phyloP scores from a whole-genome alignment of 78 protist genomes.

The Chrysochromulina tobinii region DNA sequence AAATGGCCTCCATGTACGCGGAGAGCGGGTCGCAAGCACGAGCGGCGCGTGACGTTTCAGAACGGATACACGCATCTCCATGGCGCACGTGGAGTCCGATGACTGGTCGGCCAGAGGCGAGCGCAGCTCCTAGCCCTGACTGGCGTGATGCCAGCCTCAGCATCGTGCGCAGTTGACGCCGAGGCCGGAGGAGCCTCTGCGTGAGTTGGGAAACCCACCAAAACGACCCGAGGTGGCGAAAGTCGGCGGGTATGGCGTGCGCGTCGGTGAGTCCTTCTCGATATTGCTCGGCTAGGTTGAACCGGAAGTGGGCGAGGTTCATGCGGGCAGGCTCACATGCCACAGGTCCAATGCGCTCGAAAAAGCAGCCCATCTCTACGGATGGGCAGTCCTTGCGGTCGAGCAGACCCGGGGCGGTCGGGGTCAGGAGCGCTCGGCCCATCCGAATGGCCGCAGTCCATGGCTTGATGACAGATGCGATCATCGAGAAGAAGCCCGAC shows the following conservation, averaged over 20 bases:
- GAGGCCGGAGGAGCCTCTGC: not conserved
- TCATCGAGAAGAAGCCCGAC: not conserved
- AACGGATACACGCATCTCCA: not conserved
- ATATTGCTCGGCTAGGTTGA: not conserved
- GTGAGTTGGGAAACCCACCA: not conserved
- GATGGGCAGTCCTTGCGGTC: not conserved
- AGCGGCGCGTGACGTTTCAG: not conserved
- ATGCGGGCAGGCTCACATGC: not conserved
- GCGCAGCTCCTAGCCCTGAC: not conserved
- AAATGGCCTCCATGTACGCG: not conserved
- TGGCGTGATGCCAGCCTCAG: not conserved
- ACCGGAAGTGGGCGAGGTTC: not conserved
- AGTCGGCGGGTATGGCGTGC: not conserved
- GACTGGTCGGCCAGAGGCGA: not conserved
- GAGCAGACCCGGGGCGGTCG: not conserved
- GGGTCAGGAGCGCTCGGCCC: not conserved
- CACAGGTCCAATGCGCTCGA: not conserved
- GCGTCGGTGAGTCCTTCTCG: not conserved
- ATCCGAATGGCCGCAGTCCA: not conserved
- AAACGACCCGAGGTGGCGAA: not conserved
- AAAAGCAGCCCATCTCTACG: not conserved
- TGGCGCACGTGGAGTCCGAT: not conserved
- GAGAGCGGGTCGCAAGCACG: not conserved
- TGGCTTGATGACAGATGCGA: not conserved
- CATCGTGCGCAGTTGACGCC: not conserved